Percentiles rank a stretch among this genome's conserved stretches.
These are phyloP conservation scores for Hanseniaspora hatyaiensis DNA, from an alignment of 805 yeast species.

Conservation along the genomic window DNA sequence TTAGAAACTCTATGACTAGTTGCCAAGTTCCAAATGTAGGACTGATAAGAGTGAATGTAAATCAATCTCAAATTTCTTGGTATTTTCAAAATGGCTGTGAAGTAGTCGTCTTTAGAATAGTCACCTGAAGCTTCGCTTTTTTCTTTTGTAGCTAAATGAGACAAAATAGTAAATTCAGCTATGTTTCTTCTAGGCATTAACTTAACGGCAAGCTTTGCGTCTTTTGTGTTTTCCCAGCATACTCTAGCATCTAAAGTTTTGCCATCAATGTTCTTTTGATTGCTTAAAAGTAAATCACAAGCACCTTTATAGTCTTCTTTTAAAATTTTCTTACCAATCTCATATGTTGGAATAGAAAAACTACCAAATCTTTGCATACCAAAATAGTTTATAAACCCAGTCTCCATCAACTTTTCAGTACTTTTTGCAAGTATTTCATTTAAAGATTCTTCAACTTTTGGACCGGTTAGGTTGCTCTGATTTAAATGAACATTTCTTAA, in stretches of 20 bases:
- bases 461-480: constrained; percentile 18
- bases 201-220: constrained; percentile 53
- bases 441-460: constrained; percentile 23
- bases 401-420: constrained; percentile 43
- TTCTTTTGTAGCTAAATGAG: constrained; percentile 43
- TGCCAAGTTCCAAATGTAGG: constrained; percentile 84
- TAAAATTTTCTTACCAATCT: constrained; percentile 61
- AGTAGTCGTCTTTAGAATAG: constrained; percentile 45
- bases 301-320: constrained; percentile 70
- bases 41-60: constrained; percentile 97
- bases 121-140: constrained; percentile 36
- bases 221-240: constrained; percentile 63
- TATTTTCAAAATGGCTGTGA: constrained; percentile 72
- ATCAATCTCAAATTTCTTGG: constrained; percentile 86
- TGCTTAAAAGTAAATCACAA: constrained; percentile 64
- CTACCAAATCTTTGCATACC: constrained; percentile 99
- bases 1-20: constrained; percentile 64
- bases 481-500: constrained; percentile 54
- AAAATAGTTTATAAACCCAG: constrained; percentile 84
- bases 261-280: constrained; percentile 73
- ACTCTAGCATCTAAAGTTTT: constrained; percentile 74
- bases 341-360: constrained; percentile 82
- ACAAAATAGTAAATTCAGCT: constrained; percentile 70
- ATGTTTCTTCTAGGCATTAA: constrained; percentile 79
- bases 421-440: constrained; percentile 41